These are phyloP conservation scores for Microdochium bolleyi DNA, from an alignment of 2,329 filamentous ascomycete genomes.

Conservation along the genomic window DNA sequence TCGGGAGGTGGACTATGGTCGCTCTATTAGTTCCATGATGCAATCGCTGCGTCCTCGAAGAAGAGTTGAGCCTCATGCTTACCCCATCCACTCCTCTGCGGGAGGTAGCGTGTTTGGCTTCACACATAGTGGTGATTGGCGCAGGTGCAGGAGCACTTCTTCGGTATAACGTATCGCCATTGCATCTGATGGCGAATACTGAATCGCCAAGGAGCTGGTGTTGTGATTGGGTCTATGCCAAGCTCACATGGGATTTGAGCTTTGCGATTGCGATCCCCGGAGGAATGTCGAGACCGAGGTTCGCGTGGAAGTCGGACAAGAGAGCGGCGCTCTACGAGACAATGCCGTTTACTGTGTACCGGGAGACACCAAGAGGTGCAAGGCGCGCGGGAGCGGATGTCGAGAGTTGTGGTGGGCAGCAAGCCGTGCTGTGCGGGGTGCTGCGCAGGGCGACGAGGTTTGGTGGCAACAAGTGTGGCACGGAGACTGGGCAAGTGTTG, in stretches of 20 bases:
- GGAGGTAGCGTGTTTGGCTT: constrained; percentile 76
- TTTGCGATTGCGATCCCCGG: too few relatives aligned
- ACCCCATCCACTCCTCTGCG: constrained; percentile 96
- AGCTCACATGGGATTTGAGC: neutral
- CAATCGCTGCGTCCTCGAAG: constrained; percentile 17
- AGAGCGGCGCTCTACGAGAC: neutral
- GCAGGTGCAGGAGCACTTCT: constrained; percentile 68
- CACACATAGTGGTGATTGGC: constrained; percentile 73
- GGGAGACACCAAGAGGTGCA: neutral
- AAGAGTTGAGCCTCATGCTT: constrained; percentile 7
- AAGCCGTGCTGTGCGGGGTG: neutral
- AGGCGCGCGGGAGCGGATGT: neutral
- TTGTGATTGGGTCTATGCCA: neutral
- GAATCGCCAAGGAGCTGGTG: neutral
- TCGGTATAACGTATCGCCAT: constrained; percentile 63
- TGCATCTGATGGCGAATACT: constrained; percentile 12
- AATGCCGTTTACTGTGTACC: neutral
- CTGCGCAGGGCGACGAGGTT: neutral
- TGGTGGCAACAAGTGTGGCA: neutral
- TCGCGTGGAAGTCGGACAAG: neutral
- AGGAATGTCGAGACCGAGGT: too few relatives aligned
- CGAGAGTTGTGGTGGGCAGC: neutral
- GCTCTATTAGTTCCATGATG: neutral
- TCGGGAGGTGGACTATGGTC: constrained; percentile 34
- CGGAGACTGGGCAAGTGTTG: too few relatives aligned